Conservation (phyloP, 352 stramenopile species). For the Plasmopara muralis region DNA sequence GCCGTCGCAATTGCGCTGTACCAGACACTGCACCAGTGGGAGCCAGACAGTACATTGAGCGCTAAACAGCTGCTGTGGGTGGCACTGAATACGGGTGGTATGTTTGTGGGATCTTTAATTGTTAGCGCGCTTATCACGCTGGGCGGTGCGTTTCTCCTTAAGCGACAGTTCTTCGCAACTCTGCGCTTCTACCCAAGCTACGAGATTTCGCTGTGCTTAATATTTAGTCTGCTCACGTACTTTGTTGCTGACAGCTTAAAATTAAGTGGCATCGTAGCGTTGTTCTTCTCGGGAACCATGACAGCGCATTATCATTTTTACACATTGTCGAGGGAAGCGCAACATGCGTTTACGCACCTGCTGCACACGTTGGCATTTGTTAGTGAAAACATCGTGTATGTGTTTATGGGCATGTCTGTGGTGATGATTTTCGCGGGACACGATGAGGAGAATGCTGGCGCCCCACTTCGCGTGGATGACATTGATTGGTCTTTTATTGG, state of each 20-base stretch:
- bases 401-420: slow-evolving; percentile 84
- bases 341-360: slow-evolving; percentile 80
- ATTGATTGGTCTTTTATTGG: slow-evolving; percentile 78
- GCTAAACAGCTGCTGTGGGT: slow-evolving; percentile 56
- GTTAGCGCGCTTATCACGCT: slow-evolving; percentile 68
- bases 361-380: slow-evolving; percentile 79
- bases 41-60: slow-evolving; percentile 61
- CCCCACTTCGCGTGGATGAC: slow-evolving; percentile 62
- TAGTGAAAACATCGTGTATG: slow-evolving; percentile 78
- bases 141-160: slow-evolving; percentile 66
- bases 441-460: slow-evolving; percentile 44
- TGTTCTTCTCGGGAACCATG: slow-evolving; percentile 91
- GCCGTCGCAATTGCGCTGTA: slow-evolving; percentile 92
- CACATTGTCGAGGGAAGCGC: slow-evolving; percentile 70
- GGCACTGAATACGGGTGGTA: slow-evolving; percentile 55
- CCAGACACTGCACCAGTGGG: slow-evolving; percentile 88
- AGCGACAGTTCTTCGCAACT: slow-evolving; percentile 60
- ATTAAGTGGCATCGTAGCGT: slow-evolving; percentile 89
- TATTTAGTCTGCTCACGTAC: slow-evolving; percentile 83
- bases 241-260: slow-evolving; percentile 73
- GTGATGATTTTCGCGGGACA: slow-evolving; percentile 79
- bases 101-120: slow-evolving; percentile 75
- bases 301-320: slow-evolving; percentile 86
- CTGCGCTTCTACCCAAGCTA: slow-evolving; percentile 79
- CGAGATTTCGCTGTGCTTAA: slow-evolving; percentile 81